Percentiles rank a stretch among this genome's conserved stretches.
Evolutionary conservation across 129 eudicot species (phyloP).

Genomic region (Oenanthe sinensis): DNA sequence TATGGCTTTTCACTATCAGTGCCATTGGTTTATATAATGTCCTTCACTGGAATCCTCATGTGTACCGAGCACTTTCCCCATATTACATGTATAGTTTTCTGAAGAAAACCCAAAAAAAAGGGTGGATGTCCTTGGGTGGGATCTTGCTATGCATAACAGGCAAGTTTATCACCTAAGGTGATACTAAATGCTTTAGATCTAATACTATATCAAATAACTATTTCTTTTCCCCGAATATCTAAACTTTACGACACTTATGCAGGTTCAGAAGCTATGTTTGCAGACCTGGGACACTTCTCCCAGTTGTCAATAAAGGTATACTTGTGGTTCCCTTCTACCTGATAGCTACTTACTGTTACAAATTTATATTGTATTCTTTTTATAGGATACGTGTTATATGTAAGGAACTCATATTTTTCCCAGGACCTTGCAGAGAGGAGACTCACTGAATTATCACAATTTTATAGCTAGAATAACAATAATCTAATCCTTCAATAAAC

Average conservation of each 20-base stretch:
- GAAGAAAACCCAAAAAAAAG: slow-evolving; percentile 80
- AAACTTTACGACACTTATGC: slow-evolving; percentile 8
- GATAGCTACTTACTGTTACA: neutral
- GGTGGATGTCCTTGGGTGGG: slow-evolving; percentile 98
- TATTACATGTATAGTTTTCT: slow-evolving; percentile 70
- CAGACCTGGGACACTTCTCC: slow-evolving; percentile 97
- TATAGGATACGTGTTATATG: neutral
- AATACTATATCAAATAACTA: neutral
- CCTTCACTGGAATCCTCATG: slow-evolving; percentile 89
- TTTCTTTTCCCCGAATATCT: neutral
- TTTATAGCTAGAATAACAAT: neutral
- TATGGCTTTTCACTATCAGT: slow-evolving; percentile 86
- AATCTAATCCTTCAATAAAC: neutral
- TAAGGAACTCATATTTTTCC: neutral
- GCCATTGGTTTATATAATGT: slow-evolving; percentile 85
- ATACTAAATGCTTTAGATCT: neutral
- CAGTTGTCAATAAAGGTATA: slow-evolving; percentile 85
- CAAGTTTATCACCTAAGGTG: slow-evolving; percentile 15
- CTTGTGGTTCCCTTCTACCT: neutral
- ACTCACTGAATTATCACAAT: neutral
- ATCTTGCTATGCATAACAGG: slow-evolving; percentile 92
- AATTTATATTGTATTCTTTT: neutral
- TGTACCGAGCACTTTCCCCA: slow-evolving; percentile 86
- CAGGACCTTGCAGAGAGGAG: neutral
- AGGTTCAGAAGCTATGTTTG: slow-evolving; percentile 99